Base-by-base conservation (phyloP, 306 rosid genomes). In the Echinosophora koreensis region DNA sequence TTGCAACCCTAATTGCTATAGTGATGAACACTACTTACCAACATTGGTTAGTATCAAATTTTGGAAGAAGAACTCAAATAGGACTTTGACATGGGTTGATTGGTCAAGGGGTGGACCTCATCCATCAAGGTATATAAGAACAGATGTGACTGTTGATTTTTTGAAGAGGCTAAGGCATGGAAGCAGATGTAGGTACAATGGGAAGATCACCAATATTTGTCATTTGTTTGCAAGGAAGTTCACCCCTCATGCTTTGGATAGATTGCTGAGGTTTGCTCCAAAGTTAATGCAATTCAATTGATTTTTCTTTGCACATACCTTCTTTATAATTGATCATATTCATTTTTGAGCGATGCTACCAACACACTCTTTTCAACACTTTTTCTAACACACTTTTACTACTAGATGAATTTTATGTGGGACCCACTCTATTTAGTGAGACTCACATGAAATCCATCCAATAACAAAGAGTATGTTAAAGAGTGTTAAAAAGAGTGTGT, bases 141-240 rank as follows among this genome's bases (percentile, higher is more conserved):
- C 34, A 0, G 80, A 89, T 55, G 89, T 92, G 30, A 89, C 86
- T 0, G 0, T 15, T 49, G 96, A 57, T 0, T 86, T 92, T 59
- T 78, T 95, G 82, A 34, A 82, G 58, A 71, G 28, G 73, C 41
- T 95, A 13, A 90, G 98, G 80, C 60, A 22, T 78, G 96, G 93
- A 7, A 67, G 51, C 8, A 35, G 11, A 0, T 95, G 97, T 32
- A 74, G 76, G 80, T 90, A 92, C 49, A 89, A 90, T 71, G 98
- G 96, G 66, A 44, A 69, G 39, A 60, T 0, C 14, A 90, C 86
- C 1, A 59, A 86, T 64, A 4, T 83, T 6, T 95, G 98, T 58
- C 78, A 87, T 70, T 77, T 95, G 85, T 95, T 95, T 88, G 98
- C 98, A 0, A 92, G 97, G 81, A 95, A 95, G 42, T 92, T 95